These are phyloP conservation scores for Dipteronia dyeriana DNA, from an alignment of 345 rosid genomes.

Conservation along the genomic window DNA sequence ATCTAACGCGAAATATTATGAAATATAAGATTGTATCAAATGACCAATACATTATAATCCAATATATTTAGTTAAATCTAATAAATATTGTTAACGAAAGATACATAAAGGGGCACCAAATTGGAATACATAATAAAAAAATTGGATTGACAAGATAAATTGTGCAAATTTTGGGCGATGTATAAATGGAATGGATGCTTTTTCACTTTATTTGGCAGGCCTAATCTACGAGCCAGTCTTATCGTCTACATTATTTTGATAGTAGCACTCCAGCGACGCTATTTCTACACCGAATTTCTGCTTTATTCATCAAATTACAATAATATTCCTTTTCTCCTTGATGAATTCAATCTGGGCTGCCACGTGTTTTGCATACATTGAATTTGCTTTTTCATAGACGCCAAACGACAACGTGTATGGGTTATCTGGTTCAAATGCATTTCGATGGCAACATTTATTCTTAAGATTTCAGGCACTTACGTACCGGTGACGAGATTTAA, in stretches of 20 bases:
- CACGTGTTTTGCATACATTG: constrained; percentile 2
- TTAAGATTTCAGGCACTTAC: too few relatives aligned
- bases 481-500: too few relatives aligned
- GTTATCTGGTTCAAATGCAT: neutral
- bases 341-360: neutral
- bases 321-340: neutral
- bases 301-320: constrained; percentile 3
- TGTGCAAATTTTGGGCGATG: neutral
- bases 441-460: neutral
- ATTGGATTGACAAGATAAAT: neutral
- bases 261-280: neutral
- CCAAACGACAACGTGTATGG: neutral
- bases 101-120: too few relatives aligned
- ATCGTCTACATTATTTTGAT: neutral
- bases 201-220: neutral
- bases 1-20: too few relatives aligned
- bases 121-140: too few relatives aligned
- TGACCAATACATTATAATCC: too few relatives aligned
- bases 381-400: neutral
- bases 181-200: neutral
- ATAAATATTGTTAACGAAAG: too few relatives aligned
- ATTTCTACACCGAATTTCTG: neutral
- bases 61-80: too few relatives aligned
- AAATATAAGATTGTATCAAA: too few relatives aligned
- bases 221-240: neutral